Evolutionary conservation across 352 stramenopile genomes (phyloP).

Genomic region (Globisporangium cederbergense): DNA sequence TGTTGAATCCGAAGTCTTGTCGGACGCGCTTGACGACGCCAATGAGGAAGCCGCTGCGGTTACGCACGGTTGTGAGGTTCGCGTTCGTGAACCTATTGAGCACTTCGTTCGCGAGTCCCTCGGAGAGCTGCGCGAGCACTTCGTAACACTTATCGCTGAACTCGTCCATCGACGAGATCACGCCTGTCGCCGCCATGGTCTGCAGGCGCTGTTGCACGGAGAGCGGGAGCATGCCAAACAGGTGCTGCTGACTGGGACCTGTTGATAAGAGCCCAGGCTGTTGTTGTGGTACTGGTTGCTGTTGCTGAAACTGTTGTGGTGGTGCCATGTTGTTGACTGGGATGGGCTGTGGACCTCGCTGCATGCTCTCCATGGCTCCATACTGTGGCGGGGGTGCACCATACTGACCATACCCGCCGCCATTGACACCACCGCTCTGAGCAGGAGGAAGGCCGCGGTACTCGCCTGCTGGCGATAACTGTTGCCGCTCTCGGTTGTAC

Average conservation of each 20-base stretch:
- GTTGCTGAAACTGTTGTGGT: not conserved
- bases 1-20: slow-evolving; percentile 76
- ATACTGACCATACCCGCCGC: slow-evolving; percentile 28
- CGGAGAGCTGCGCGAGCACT: slow-evolving; percentile 67
- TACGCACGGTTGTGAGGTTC: slow-evolving; percentile 70
- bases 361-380: slow-evolving; percentile 11
- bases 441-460: slow-evolving; percentile 20
- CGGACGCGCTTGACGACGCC: slow-evolving; percentile 75
- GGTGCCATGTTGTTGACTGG: slow-evolving; percentile 11
- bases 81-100: slow-evolving; percentile 68
- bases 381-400: slow-evolving; percentile 26
- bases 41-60: slow-evolving; percentile 78
- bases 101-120: slow-evolving; percentile 72
- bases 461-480: slow-evolving; percentile 11
- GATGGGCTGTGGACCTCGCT: slow-evolving; percentile 2
- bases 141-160: slow-evolving; percentile 82
- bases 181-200: slow-evolving; percentile 49
- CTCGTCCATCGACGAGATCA: slow-evolving; percentile 64
- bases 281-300: not conserved
- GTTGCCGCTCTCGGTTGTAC: slow-evolving; percentile 8
- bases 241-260: slow-evolving; percentile 12
- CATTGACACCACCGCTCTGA: not conserved
- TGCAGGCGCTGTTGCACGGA: slow-evolving; percentile 70
- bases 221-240: slow-evolving; percentile 38
- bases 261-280: slow-evolving; percentile 11